These are phyloP conservation scores for Kodamaea sagamina DNA, from an alignment of 805 yeast genomes.

Conservation along the genomic window DNA sequence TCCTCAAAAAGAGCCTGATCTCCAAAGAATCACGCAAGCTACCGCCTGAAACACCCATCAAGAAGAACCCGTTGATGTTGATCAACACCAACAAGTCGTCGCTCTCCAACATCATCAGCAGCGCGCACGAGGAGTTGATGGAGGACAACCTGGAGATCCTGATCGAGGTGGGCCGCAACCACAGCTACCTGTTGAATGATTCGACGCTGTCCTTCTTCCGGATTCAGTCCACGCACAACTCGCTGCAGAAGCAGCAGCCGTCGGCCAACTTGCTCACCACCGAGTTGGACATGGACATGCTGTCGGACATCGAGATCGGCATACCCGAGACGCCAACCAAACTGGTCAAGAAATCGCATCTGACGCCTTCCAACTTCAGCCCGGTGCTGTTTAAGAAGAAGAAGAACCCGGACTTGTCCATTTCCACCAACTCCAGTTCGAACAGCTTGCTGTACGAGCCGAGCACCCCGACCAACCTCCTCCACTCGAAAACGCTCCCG, in stretches of 20 bases:
- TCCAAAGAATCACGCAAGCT: conserved; percentile 26
- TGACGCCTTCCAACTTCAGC: conserved; percentile 31
- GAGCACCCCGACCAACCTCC: conserved; percentile 19
- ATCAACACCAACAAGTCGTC: conserved; percentile 26
- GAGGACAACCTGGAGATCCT: conserved; percentile 30
- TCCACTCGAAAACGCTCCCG: conserved; percentile 8
- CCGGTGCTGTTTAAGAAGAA: conserved; percentile 20
- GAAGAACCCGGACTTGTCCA: conserved; percentile 12
- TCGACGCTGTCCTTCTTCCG: conserved; percentile 37
- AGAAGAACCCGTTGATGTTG: conserved; percentile 41
- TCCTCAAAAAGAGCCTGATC: conserved; percentile 52
- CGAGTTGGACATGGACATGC: conserved; percentile 22
- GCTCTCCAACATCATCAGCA: conserved; percentile 21
- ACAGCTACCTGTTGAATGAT: conserved; percentile 30
- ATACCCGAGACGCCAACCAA: conserved; percentile 44
- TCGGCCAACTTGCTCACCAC: conserved; percentile 7
- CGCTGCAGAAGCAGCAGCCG: conserved; percentile 15
- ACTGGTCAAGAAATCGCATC: conserved; percentile 29
- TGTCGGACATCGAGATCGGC: conserved; percentile 22
- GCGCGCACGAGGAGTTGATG: conserved; percentile 22
- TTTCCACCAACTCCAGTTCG: conserved; percentile 9
- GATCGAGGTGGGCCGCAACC: conserved; percentile 44
- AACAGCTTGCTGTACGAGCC: conserved; percentile 20
- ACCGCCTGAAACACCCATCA: conserved; percentile 49
- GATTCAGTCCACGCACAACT: conserved; percentile 22